These are phyloP conservation scores for Pseudocercospora fijiensis DNA, from an alignment of 2,329 filamentous ascomycete genomes.

Conservation along the genomic window DNA sequence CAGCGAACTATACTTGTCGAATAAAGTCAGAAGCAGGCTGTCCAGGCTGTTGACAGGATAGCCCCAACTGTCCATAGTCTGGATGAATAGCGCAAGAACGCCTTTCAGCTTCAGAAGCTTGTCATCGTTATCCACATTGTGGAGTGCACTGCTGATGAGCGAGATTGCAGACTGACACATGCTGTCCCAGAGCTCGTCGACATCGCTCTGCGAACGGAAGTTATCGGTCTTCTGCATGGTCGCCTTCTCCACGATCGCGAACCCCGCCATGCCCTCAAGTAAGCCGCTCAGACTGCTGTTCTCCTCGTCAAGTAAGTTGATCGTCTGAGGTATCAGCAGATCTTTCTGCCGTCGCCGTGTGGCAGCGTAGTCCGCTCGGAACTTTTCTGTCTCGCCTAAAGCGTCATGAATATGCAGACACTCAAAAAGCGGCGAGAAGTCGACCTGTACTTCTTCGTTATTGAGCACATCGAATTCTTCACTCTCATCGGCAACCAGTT, in stretches of 20 bases:
- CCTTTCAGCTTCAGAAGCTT: conserved; percentile 92
- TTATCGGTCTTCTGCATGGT: conserved; percentile 86
- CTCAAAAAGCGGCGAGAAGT: conserved; percentile 92
- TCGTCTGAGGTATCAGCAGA: conserved; percentile 71
- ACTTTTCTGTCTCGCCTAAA: conserved; percentile 86
- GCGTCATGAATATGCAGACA: conserved; percentile 96
- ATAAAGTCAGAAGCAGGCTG: conserved; percentile 79
- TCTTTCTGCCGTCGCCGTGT: conserved; percentile 91
- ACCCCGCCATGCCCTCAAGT: conserved; percentile 90
- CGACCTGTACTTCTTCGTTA: conserved; percentile 91
- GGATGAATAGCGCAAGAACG: conserved; percentile 87
- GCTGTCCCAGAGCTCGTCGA: conserved; percentile 98
- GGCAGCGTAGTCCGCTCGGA: conserved; percentile 85
- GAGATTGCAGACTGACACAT: conserved; percentile 88
- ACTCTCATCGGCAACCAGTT: conserved; percentile 89
- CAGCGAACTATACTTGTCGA: conserved; percentile 89
- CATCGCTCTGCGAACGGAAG: conserved; percentile 77
- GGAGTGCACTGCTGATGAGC: conserved; percentile 75
- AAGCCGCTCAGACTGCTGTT: conserved; percentile 83
- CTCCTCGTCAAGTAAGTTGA: conserved; percentile 79
- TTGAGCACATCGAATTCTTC: conserved; percentile 95
- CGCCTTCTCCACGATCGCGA: conserved; percentile 92
- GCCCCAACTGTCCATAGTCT: conserved; percentile 96
- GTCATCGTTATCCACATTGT: conserved; percentile 82
- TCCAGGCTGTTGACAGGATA: conserved; percentile 83